phyloP scores from a whole-genome alignment of 768 basidiomycete species.

The Tulasnella sp. region DNA sequence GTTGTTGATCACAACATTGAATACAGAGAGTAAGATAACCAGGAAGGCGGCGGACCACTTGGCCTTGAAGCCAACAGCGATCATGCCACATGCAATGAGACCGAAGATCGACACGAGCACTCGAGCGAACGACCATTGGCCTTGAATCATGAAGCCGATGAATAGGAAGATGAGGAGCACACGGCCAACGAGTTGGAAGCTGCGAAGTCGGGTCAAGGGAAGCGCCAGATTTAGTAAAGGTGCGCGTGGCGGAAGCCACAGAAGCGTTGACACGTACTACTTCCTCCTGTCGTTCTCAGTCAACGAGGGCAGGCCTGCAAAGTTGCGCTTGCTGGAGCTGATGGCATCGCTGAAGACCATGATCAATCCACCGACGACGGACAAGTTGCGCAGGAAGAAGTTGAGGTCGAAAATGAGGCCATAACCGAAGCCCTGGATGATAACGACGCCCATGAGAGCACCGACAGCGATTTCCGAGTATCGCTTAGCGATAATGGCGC shows the following conservation, averaged over 20 bases:
- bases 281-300: constrained; percentile 96
- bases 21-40: constrained; percentile 81
- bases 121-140: constrained; percentile 81
- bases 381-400: constrained; percentile 99
- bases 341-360: constrained; percentile 99
- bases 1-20: constrained; percentile 98
- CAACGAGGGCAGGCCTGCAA: constrained; percentile 84
- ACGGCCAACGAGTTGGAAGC: constrained; percentile 95
- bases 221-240: not conserved
- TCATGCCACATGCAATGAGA: constrained; percentile 88
- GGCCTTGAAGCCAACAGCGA: constrained; percentile 98
- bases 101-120: constrained; percentile 86
- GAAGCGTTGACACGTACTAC: constrained; percentile 61
- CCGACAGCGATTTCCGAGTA: constrained; percentile 85
- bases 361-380: constrained; percentile 94
- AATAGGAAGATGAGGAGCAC: constrained; percentile 98
- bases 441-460: constrained; percentile 84
- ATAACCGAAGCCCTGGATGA: constrained; percentile 96
- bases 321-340: constrained; percentile 77
- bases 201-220: constrained; percentile 36
- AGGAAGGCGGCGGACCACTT: constrained; percentile 98
- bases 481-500: constrained; percentile 79
- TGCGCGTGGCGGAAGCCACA: not conserved
- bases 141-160: constrained; percentile 94
- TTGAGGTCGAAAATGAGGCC: constrained; percentile 99